Conservation (phyloP, 2,329 filamentous ascomycete genomes). For the Fusarium citri region DNA sequence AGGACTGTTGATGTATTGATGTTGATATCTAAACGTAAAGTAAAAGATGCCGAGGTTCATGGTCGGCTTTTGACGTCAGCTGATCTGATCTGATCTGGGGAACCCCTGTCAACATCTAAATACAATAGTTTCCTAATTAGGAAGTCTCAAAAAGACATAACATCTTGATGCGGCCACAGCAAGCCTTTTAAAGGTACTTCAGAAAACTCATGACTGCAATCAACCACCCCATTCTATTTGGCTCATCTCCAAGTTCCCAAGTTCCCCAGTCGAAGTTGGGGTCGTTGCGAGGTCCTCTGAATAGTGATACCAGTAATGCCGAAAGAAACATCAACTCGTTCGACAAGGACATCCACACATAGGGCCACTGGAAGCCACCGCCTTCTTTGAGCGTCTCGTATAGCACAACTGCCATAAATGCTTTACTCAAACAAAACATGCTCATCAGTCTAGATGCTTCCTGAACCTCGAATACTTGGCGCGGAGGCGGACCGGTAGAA, state of each 20-base stretch:
- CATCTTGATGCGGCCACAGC: not conserved
- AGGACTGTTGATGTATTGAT: not conserved
- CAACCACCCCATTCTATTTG: not conserved
- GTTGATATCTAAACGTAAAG: not conserved
- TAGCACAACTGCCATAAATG: not conserved
- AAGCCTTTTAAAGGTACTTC: not conserved
- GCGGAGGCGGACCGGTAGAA: constrained; percentile 3
- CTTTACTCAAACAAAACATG: not conserved
- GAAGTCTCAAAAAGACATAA: not conserved
- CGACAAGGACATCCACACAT: not conserved
- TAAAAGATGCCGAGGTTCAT: constrained; percentile 29
- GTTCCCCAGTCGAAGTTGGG: not conserved
- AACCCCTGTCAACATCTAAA: constrained; percentile 10
- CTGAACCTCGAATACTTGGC: not conserved
- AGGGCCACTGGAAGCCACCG: not conserved
- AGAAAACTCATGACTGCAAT: not conserved
- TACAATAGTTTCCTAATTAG: constrained; percentile 11
- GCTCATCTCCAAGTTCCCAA: not conserved
- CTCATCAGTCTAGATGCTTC: not conserved
- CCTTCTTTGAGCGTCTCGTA: not conserved
- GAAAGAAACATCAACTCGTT: not conserved
- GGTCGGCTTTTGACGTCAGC: constrained; percentile 31
- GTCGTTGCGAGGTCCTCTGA: not conserved
- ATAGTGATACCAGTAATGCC: not conserved
- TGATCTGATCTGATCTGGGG: constrained; percentile 22